Evolutionary conservation across 208 protist species (phyloP).

Genomic region (Porcisia hertigi): DNA sequence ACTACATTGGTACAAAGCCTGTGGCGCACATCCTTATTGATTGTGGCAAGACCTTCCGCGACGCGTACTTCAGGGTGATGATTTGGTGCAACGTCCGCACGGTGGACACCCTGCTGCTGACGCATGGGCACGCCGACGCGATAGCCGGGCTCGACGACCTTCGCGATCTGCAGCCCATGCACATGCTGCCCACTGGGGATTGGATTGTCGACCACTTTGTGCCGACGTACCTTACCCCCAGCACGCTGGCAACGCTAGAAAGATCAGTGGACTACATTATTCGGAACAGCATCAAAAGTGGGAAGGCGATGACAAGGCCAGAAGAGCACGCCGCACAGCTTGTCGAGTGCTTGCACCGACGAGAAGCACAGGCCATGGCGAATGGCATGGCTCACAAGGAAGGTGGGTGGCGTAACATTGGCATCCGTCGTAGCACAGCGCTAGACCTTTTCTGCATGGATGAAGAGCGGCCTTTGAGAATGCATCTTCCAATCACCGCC

Average conservation of each 20-base stretch:
- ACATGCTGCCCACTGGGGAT: conserved; percentile 45
- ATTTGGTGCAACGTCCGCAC: conserved; percentile 49
- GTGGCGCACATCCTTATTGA: conserved; percentile 81
- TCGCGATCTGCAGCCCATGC: conserved; percentile 85
- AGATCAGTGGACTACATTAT: conserved; percentile 69
- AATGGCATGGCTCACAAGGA: conserved; percentile 21
- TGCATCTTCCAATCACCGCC: conserved; percentile 52
- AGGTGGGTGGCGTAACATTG: conserved; percentile 63
- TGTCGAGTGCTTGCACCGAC: conserved; percentile 17
- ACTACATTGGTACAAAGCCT: conserved; percentile 34
- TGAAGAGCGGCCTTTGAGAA: conserved; percentile 31
- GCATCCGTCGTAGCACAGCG: conserved; percentile 79
- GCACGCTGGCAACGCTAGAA: conserved; percentile 47
- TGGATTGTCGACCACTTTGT: conserved; percentile 76
- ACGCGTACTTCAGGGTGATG: conserved; percentile 87
- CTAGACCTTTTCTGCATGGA: conserved; percentile 74
- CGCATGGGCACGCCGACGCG: conserved; percentile 89
- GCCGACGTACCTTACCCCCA: conserved; percentile 62
- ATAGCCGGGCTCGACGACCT: conserved; percentile 86
- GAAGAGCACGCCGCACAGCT: conserved; percentile 32
- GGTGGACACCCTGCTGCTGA: conserved; percentile 85
- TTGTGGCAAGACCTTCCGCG: conserved; percentile 91
- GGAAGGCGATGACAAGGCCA: conserved; percentile 17
- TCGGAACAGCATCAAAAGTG: conserved; percentile 61
- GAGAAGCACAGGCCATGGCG: conserved; percentile 8